Evolutionary conservation across 805 yeast species (phyloP).

Genomic region (Candida glaebosa): DNA sequence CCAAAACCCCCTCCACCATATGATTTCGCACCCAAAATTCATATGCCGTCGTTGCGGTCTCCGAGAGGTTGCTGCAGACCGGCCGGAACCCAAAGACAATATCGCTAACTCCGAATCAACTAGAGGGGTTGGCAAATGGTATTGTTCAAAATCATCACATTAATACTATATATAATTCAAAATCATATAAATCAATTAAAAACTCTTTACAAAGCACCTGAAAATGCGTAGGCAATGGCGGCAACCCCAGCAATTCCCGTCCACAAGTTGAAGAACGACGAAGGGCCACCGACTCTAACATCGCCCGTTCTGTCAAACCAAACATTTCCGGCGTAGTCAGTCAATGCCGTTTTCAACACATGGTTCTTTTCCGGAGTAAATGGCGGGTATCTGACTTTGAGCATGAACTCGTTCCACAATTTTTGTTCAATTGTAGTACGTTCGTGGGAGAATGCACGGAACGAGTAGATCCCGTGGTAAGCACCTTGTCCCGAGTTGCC

Average conservation of each 20-base stretch:
- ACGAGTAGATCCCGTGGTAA: conserved; percentile 65
- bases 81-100: too few species aligned
- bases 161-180: too few species aligned
- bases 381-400: conserved; percentile 70
- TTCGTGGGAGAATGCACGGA: conserved; percentile 66
- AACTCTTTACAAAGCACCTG: conserved; percentile 8
- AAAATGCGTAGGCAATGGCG: conserved; percentile 20
- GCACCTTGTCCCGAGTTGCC: conserved; percentile 81
- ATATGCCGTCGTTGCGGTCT: neutral
- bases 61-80: neutral
- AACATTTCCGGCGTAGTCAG: conserved; percentile 27
- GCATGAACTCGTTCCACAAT: conserved; percentile 56
- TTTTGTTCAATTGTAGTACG: conserved; percentile 66
- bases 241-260: conserved; percentile 29
- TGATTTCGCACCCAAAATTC: neutral
- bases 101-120: neutral
- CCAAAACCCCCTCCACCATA: neutral
- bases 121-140: neutral
- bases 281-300: conserved; percentile 33
- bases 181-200: too few species aligned
- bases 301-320: conserved; percentile 40
- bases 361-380: conserved; percentile 33
- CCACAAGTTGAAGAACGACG: conserved; percentile 27
- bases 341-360: conserved; percentile 22
- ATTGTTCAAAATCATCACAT: neutral